phyloP scores from a whole-genome alignment of 2,329 filamentous ascomycete species.

The Botryotinia narcissicola region DNA sequence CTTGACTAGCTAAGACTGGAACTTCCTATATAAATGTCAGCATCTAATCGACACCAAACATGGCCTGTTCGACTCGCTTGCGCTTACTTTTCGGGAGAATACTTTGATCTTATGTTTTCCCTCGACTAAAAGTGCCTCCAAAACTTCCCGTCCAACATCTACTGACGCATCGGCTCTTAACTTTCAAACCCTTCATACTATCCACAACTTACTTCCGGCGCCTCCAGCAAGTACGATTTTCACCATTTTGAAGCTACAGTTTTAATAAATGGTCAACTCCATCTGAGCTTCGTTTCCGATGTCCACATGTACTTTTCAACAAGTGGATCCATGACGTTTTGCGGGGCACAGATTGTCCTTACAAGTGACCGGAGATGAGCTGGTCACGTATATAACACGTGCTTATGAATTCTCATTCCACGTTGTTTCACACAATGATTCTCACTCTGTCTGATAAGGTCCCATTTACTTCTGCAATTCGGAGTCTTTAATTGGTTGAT shows the following conservation, averaged over 20 bases:
- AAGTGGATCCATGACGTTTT: background rate
- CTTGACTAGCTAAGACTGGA: conserved; percentile 9
- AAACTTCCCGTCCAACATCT: conserved; percentile 54
- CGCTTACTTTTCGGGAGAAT: conserved; percentile 46
- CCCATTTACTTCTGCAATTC: too few species aligned
- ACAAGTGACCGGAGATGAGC: too few species aligned
- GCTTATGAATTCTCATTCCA: too few species aligned
- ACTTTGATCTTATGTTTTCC: conserved; percentile 53
- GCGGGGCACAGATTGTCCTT: too few species aligned
- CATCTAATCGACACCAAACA: background rate
- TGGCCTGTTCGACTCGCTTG: background rate
- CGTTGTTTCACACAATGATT: too few species aligned
- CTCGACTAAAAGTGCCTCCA: conserved; percentile 49
- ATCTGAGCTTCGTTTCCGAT: background rate
- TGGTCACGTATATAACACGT: too few species aligned
- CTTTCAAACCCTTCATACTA: background rate
- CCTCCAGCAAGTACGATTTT: conserved; percentile 47
- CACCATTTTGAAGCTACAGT: conserved; percentile 40
- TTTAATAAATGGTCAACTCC: background rate
- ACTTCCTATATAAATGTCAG: background rate
- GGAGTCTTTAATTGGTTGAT: too few species aligned
- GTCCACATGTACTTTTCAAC: background rate
- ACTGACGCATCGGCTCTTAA: background rate
- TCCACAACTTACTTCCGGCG: conserved; percentile 42
- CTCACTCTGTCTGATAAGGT: too few species aligned